These are phyloP conservation scores for Geoglossum cookeanum DNA, from an alignment of 2,329 filamentous ascomycete species.

Conservation along the genomic window DNA sequence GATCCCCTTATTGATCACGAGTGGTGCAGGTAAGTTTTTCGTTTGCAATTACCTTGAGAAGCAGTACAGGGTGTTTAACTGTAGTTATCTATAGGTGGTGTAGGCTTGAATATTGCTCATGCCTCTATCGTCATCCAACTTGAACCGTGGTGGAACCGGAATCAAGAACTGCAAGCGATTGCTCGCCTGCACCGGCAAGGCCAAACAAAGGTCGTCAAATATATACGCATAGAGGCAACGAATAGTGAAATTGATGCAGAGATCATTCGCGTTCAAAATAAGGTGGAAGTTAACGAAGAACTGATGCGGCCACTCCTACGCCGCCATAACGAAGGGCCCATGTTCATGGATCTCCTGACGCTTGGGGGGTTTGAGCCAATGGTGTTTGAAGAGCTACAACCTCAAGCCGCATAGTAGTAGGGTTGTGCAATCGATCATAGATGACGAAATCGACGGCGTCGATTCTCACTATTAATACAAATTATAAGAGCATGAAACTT, in stretches of 20 bases:
- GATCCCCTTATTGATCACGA: not conserved
- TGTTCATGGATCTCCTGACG: not conserved
- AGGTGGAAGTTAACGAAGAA: conserved; percentile 1
- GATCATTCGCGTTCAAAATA: not conserved
- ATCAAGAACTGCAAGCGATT: conserved; percentile 1
- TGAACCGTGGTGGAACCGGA: not conserved
- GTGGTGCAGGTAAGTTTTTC: not conserved
- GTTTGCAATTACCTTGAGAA: not conserved
- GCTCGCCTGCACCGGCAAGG: not conserved
- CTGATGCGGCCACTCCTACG: not conserved
- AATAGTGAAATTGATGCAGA: not conserved
- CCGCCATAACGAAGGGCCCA: not conserved
- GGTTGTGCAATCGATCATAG: too few species aligned
- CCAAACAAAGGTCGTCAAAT: not conserved
- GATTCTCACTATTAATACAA: too few species aligned
- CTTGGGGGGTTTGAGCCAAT: not conserved
- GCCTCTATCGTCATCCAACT: not conserved
- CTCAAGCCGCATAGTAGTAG: too few species aligned
- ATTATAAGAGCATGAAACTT: too few species aligned
- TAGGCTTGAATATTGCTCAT: not conserved
- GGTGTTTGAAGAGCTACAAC: not conserved
- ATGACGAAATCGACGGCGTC: too few species aligned
- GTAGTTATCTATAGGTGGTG: not conserved
- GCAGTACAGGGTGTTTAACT: not conserved
- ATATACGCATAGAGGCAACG: not conserved